Percentiles rank a stretch among this genome's conserved stretches.
phyloP scores from a whole-genome alignment of 208 protist species.

The Crithidia fasciculata region DNA sequence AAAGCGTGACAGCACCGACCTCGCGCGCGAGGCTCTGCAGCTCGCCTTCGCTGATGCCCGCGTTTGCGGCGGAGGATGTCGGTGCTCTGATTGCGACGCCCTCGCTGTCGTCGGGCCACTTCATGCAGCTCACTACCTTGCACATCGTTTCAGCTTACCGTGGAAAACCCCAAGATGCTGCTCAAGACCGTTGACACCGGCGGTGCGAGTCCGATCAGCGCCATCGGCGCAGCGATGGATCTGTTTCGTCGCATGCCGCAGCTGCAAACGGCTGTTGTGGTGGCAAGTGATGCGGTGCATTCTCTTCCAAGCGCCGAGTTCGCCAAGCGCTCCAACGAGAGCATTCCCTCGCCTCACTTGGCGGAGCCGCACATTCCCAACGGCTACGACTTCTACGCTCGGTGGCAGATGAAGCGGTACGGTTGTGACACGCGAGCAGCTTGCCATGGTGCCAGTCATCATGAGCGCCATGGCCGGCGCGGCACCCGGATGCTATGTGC shows the following conservation, averaged over 20 bases:
- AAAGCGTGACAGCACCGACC: conserved; percentile 37
- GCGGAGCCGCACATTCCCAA: conserved; percentile 61
- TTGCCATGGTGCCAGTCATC: conserved; percentile 78
- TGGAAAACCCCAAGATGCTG: conserved; percentile 45
- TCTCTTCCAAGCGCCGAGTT: conserved; percentile 47
- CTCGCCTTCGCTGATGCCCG: conserved; percentile 54
- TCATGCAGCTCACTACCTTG: conserved; percentile 83
- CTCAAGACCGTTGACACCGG: conserved; percentile 75
- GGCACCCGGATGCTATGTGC: conserved; percentile 76
- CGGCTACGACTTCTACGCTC: conserved; percentile 76
- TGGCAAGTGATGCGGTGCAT: conserved; percentile 69
- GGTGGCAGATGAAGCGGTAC: conserved; percentile 75
- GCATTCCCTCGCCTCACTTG: conserved; percentile 45
- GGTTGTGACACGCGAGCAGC: conserved; percentile 70
- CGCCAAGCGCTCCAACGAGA: conserved; percentile 42
- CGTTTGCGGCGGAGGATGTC: conserved; percentile 54
- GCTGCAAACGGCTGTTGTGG: conserved; percentile 53
- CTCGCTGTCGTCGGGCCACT: conserved; percentile 71
- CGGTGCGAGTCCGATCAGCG: conserved; percentile 70
- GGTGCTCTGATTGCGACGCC: conserved; percentile 78
- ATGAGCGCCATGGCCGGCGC: conserved; percentile 67
- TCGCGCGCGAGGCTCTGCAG: conserved; percentile 55
- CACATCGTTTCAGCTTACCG: conserved; percentile 49
- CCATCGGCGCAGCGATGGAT: conserved; percentile 46
- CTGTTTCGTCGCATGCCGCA: conserved; percentile 46